Conservation (phyloP, 306 rosid genomes). For the Medicago ruthenica region DNA sequence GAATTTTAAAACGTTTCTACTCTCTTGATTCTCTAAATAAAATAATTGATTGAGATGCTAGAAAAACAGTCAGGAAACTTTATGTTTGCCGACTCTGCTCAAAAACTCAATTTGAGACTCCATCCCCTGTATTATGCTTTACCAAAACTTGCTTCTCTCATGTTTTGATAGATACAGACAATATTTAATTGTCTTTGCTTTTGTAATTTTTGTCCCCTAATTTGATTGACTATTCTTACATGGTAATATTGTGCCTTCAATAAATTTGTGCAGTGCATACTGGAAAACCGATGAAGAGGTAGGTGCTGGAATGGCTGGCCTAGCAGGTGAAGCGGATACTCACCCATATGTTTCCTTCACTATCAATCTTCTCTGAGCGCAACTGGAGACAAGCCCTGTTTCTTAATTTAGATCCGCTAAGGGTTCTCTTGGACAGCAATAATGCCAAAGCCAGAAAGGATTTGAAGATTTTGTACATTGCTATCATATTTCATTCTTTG, state of each 20-base stretch:
- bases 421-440: constrained; percentile 55
- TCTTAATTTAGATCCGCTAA: constrained; percentile 38
- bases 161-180: constrained; percentile 1
- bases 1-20: not conserved
- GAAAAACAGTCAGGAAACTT: not conserved
- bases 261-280: constrained; percentile 61
- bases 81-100: constrained; percentile 11
- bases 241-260: constrained; percentile 24
- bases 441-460: constrained; percentile 49
- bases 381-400: constrained; percentile 14
- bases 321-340: constrained; percentile 76
- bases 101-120: constrained; percentile 18
- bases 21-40: constrained; percentile 29
- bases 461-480: constrained; percentile 61
- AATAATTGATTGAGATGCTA: constrained; percentile 29
- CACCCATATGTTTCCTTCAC: constrained; percentile 90
- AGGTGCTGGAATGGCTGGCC: constrained; percentile 80
- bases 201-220: not conserved
- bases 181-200: not conserved
- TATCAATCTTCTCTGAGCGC: constrained; percentile 67
- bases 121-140: constrained; percentile 13
- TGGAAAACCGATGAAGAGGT: constrained; percentile 86
- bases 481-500: constrained; percentile 51
- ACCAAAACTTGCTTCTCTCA: not conserved
- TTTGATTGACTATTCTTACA: constrained; percentile 8